Evolutionary conservation across 1,139 yeast genomes (phyloP).

Genomic region (Kluyveromyces sp.): DNA sequence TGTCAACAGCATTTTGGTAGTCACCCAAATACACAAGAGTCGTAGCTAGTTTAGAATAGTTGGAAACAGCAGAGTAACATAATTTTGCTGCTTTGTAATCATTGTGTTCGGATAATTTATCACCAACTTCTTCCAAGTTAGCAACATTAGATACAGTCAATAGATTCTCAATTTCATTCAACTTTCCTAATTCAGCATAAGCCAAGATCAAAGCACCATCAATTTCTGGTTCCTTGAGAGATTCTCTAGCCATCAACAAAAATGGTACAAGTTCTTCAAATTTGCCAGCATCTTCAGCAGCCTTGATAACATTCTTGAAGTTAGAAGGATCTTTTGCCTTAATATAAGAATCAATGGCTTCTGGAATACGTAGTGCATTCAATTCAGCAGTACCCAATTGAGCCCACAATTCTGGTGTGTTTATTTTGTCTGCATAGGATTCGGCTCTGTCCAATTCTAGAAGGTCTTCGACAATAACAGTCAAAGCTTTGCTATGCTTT

Average conservation of each 20-base stretch:
- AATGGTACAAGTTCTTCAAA: conserved; percentile 86
- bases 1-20: conserved; percentile 95
- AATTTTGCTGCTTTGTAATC: conserved; percentile 92
- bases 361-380: conserved; percentile 86
- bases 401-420: conserved; percentile 83
- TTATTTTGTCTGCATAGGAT: conserved; percentile 84
- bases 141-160: conserved; percentile 89
- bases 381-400: conserved; percentile 95
- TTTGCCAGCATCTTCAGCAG: conserved; percentile 92
- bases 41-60: conserved; percentile 92
- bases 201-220: conserved; percentile 89
- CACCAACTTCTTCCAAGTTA: conserved; percentile 87
- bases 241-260: conserved; percentile 89
- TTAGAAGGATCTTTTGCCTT: conserved; percentile 88
- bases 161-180: conserved; percentile 76
- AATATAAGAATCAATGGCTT: conserved; percentile 83
- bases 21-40: conserved; percentile 87
- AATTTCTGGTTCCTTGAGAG: conserved; percentile 82
- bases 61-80: conserved; percentile 77
- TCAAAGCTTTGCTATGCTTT: conserved; percentile 70
- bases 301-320: conserved; percentile 86
- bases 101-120: conserved; percentile 70
- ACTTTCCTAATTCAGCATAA: conserved; percentile 70
- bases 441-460: conserved; percentile 94
- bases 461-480: conserved; percentile 84